Percentiles rank a stretch among this genome's conserved stretches.
Conservation (phyloP, 2,329 filamentous ascomycete genomes). For the Huntiella omanensis region DNA sequence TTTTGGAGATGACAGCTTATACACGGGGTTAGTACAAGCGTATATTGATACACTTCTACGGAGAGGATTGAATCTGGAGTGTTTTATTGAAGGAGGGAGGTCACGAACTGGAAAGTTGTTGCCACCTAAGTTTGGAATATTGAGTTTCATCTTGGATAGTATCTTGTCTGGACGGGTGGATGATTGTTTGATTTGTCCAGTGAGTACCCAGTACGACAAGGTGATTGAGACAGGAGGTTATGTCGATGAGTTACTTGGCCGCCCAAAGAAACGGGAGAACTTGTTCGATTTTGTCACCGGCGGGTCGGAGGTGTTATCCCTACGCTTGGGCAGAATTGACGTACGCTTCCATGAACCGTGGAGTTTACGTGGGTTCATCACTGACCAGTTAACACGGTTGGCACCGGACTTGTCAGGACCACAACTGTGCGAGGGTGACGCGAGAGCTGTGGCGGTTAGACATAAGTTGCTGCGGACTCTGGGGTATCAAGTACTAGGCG, state of each 20-base stretch:
- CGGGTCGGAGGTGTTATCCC: slow-evolving; percentile 65
- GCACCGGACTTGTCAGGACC: slow-evolving; percentile 15
- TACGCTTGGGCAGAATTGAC: slow-evolving; percentile 81
- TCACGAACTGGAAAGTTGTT: slow-evolving; percentile 87
- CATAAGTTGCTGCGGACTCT: slow-evolving; percentile 66
- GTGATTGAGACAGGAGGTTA: slow-evolving; percentile 97
- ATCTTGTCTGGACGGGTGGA: slow-evolving; percentile 72
- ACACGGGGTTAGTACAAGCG: slow-evolving; percentile 80
- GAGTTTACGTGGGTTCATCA: slow-evolving; percentile 69
- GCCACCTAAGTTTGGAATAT: slow-evolving; percentile 85
- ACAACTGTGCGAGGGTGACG: slow-evolving; percentile 15
- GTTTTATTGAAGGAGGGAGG: slow-evolving; percentile 89
- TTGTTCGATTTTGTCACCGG: slow-evolving; percentile 74
- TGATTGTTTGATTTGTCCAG: slow-evolving; percentile 84
- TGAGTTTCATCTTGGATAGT: slow-evolving; percentile 81
- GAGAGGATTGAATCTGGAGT: slow-evolving; percentile 86
- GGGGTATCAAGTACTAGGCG: slow-evolving; percentile 77
- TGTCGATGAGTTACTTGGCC: slow-evolving; percentile 78
- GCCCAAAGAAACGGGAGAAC: slow-evolving; percentile 92
- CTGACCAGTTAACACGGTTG: slow-evolving; percentile 42
- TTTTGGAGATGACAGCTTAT: slow-evolving; percentile 82
- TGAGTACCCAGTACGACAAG: slow-evolving; percentile 96
- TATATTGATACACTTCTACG: slow-evolving; percentile 89
- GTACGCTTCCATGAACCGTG: slow-evolving; percentile 93
- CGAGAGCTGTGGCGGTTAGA: slow-evolving; percentile 33